phyloP scores from a whole-genome alignment of 208 protist genomes.

The Crithidia bombi region DNA sequence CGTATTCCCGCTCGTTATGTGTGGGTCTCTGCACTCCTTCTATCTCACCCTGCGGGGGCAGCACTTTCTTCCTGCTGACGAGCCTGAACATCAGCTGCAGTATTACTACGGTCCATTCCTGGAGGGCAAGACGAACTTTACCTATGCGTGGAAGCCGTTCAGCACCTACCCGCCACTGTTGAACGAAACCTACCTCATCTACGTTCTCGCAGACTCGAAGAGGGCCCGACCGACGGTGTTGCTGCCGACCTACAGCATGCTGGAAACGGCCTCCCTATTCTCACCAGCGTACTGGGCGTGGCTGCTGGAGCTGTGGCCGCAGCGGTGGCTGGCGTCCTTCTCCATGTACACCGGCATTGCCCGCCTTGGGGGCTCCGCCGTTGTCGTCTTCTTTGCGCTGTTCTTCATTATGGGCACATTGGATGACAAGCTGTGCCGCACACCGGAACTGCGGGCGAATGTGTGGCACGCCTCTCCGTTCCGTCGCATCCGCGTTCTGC shows the following conservation, averaged over 20 bases:
- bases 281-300: constrained; percentile 31
- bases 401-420: constrained; percentile 39
- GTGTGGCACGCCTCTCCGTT: constrained; percentile 24
- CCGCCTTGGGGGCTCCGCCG: constrained; percentile 43
- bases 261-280: constrained; percentile 18
- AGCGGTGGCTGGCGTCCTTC: constrained; percentile 66
- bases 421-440: constrained; percentile 26
- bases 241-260: constrained; percentile 41
- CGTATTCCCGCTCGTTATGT: constrained; percentile 63
- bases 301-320: constrained; percentile 51
- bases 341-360: constrained; percentile 59
- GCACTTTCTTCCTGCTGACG: constrained; percentile 38
- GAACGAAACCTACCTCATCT: constrained; percentile 71
- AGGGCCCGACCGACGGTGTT: constrained; percentile 36
- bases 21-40: constrained; percentile 75
- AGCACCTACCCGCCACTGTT: constrained; percentile 48
- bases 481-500: constrained; percentile 25
- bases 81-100: constrained; percentile 75
- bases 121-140: constrained; percentile 36
- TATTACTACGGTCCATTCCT: constrained; percentile 74
- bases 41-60: constrained; percentile 63
- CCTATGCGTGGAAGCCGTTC: constrained; percentile 75
- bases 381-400: constrained; percentile 51
- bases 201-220: constrained; percentile 43
- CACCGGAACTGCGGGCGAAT: constrained; percentile 11